Evolutionary conservation across 2,329 filamentous ascomycete genomes (phyloP).

Genomic region (Phialocephala subalpina): DNA sequence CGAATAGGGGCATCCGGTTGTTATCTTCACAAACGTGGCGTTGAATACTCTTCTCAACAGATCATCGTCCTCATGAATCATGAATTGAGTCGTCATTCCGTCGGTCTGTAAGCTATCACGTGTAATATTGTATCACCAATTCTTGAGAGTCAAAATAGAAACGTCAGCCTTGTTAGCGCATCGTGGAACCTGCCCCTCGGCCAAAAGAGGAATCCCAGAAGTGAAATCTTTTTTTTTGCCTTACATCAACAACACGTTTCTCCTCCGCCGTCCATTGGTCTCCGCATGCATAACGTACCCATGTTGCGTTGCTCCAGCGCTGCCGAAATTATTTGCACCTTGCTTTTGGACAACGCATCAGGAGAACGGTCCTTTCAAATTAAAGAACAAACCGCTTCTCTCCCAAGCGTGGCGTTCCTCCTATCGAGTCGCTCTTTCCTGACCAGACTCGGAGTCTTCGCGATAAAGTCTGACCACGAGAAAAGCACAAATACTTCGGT

Average conservation of each 20-base stretch:
- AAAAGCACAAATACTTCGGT: slow-evolving; percentile 14
- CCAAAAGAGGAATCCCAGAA: slow-evolving; percentile 2
- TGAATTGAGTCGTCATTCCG: not conserved
- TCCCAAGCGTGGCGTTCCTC: not conserved
- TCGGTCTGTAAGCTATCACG: not conserved
- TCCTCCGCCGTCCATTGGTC: not conserved
- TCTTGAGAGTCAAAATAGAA: not conserved
- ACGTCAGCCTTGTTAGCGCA: not conserved
- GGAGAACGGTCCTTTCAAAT: slow-evolving; percentile 8
- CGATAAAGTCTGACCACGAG: slow-evolving; percentile 9
- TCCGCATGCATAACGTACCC: not conserved
- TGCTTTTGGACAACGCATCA: slow-evolving; percentile 26
- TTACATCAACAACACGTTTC: not conserved
- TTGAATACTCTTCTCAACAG: not conserved
- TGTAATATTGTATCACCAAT: not conserved
- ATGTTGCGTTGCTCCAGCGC: not conserved
- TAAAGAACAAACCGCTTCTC: not conserved
- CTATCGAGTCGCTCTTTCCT: slow-evolving; percentile 14
- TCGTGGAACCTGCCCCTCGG: not conserved
- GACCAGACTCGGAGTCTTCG: slow-evolving; percentile 2
- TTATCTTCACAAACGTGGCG: not conserved
- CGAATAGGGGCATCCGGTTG: slow-evolving; percentile 2
- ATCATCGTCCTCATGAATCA: not conserved
- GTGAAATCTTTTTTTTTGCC: not conserved
- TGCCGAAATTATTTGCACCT: slow-evolving; percentile 9